Evolutionary conservation across 306 rosid genomes (phyloP).

Genomic region (Mucuna pruriens): DNA sequence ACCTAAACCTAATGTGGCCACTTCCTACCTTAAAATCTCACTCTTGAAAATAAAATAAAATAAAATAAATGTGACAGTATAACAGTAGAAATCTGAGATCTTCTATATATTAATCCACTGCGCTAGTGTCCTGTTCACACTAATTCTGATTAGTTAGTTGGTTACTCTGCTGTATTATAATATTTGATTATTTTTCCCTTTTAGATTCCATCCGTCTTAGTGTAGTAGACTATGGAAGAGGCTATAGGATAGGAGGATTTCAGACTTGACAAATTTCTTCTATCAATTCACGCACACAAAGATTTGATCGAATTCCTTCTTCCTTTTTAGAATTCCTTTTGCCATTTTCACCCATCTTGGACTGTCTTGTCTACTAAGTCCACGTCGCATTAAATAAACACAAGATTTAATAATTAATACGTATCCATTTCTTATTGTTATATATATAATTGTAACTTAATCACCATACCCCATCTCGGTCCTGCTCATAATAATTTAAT

Average conservation of each 20-base stretch:
- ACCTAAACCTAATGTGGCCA: slow-evolving; percentile 23
- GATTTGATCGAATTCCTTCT: neutral
- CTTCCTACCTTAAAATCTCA: slow-evolving; percentile 39
- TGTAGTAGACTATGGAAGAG: neutral
- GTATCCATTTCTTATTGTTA: slow-evolving; percentile 6
- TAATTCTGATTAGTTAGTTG: neutral
- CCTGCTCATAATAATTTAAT: slow-evolving; percentile 24
- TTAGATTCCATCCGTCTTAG: neutral
- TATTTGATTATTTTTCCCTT: neutral
- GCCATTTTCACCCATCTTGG: slow-evolving; percentile 39
- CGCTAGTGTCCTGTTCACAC: neutral
- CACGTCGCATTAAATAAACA: slow-evolving; percentile 43
- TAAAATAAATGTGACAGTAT: neutral
- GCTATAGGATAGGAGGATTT: neutral
- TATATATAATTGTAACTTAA: slow-evolving; percentile 1
- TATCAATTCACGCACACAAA: slow-evolving; percentile 33
- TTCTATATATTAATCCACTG: neutral
- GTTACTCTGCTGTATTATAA: slow-evolving; percentile 22
- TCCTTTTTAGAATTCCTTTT: neutral
- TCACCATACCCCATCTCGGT: slow-evolving; percentile 41
- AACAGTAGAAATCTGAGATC: neutral
- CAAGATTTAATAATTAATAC: neutral
- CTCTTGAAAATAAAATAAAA: neutral
- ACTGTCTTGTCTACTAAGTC: slow-evolving; percentile 46
- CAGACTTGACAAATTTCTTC: slow-evolving; percentile 30